A percentile compares a stretch with the other conserved stretches of the same genome.
These are phyloP conservation scores for Digitaria exilis DNA, from an alignment of 202 grass and related monocot genomes.

Conservation along the genomic window DNA sequence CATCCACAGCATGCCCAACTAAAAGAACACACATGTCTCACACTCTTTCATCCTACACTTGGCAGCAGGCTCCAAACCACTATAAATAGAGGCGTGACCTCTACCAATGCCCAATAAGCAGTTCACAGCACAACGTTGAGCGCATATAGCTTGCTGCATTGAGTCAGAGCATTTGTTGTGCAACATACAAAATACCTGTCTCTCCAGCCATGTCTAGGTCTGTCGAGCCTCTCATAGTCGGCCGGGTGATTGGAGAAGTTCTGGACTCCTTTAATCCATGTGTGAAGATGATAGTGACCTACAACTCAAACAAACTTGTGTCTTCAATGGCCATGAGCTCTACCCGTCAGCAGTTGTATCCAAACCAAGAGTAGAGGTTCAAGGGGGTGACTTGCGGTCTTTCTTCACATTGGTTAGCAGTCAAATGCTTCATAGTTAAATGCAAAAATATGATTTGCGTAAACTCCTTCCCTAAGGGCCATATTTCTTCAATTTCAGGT, in stretches of 20 bases:
- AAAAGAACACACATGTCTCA: constrained; percentile 23
- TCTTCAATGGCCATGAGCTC: constrained; percentile 82
- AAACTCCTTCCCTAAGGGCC: constrained; percentile 1
- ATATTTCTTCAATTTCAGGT: constrained; percentile 54
- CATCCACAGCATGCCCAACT: constrained; percentile 38
- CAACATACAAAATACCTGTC: constrained; percentile 17
- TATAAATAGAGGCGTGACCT: constrained; percentile 49
- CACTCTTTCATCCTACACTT: constrained; percentile 9
- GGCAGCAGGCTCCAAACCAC: constrained; percentile 16
- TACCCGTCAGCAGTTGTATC: constrained; percentile 63
- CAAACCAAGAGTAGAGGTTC: constrained; percentile 73
- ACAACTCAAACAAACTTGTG: constrained; percentile 70
- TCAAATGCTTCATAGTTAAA: background rate
- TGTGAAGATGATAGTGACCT: constrained; percentile 81
- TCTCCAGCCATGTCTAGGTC: constrained; percentile 59
- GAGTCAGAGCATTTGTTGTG: constrained; percentile 29
- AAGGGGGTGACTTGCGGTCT: constrained; percentile 67
- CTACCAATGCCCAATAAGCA: constrained; percentile 41
- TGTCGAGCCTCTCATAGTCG: constrained; percentile 67
- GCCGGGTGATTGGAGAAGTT: constrained; percentile 87
- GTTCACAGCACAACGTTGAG: constrained; percentile 8
- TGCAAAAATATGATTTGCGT: constrained; percentile 25
- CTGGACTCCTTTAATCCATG: constrained; percentile 73
- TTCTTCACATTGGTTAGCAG: constrained; percentile 78
- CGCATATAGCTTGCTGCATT: constrained; percentile 23